phyloP scores from a whole-genome alignment of 768 basidiomycete genomes.

The Hebeloma cylindrosporum region DNA sequence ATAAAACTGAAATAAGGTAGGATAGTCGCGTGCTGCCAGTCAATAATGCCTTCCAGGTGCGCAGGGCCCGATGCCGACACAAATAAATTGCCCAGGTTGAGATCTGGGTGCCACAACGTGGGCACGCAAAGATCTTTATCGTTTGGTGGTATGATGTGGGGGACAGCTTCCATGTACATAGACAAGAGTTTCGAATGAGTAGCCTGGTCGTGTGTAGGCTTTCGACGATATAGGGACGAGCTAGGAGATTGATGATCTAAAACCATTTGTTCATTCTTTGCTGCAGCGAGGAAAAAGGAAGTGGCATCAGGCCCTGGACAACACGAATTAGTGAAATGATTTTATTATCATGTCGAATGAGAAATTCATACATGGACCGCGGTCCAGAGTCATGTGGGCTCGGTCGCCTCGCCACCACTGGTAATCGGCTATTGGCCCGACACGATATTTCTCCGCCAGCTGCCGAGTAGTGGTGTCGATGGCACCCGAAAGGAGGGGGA shows the following conservation, averaged over 20 bases:
- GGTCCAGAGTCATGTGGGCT: constrained; percentile 22
- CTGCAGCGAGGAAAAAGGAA: constrained; percentile 19
- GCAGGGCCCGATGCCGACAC: constrained; percentile 20
- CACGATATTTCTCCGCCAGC: constrained; percentile 22
- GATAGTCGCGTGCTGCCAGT: constrained; percentile 28
- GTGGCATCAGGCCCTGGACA: constrained; percentile 18
- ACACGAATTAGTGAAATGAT: constrained; percentile 6
- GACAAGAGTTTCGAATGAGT: constrained; percentile 21
- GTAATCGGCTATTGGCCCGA: constrained; percentile 29
- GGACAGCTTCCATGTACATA: constrained; percentile 23
- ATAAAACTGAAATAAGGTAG: constrained; percentile 16
- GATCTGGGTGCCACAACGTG: constrained; percentile 31
- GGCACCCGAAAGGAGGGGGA: constrained; percentile 15
- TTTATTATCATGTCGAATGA: constrained; percentile 1
- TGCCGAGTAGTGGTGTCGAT: not conserved
- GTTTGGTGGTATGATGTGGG: constrained; percentile 23
- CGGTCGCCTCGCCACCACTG: constrained; percentile 31
- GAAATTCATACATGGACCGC: constrained; percentile 33
- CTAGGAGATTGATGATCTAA: too few species aligned
- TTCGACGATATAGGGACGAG: constrained; percentile 7
- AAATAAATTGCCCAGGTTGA: constrained; percentile 27
- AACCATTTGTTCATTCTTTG: too few species aligned
- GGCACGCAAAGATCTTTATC: constrained; percentile 20
- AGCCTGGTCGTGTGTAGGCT: constrained; percentile 19
- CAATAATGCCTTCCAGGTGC: constrained; percentile 27